A percentile compares a stretch with the other conserved stretches of the same genome.
These are phyloP conservation scores for Geotrichum reessii DNA, from an alignment of 1,139 yeast genomes.

Conservation along the genomic window DNA sequence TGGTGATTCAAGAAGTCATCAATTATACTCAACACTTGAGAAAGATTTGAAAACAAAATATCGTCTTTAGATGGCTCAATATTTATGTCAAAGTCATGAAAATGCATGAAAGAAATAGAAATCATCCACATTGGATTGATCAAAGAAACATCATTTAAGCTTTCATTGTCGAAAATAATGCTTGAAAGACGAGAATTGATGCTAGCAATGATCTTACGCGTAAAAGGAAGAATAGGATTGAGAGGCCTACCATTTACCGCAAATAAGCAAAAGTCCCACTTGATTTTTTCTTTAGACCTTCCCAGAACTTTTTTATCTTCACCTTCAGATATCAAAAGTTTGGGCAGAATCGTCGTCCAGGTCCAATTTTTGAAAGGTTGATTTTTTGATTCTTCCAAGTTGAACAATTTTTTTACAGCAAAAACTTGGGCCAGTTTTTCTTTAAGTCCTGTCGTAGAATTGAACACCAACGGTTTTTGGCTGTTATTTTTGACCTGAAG, in stretches of 20 bases:
- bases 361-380: slow-evolving; percentile 30
- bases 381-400: slow-evolving; percentile 8
- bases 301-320: slow-evolving; percentile 30
- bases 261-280: slow-evolving; percentile 25
- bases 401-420: slow-evolving; percentile 6
- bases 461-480: slow-evolving; percentile 11
- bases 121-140: slow-evolving; percentile 37
- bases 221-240: slow-evolving; percentile 1
- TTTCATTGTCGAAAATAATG: background rate
- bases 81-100: slow-evolving; percentile 37
- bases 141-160: slow-evolving; percentile 20
- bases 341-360: slow-evolving; percentile 32
- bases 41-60: slow-evolving; percentile 32
- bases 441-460: slow-evolving; percentile 15
- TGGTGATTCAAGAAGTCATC: slow-evolving; percentile 17
- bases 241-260: slow-evolving; percentile 19
- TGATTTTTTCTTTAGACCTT: slow-evolving; percentile 17
- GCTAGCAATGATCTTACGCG: slow-evolving; percentile 1
- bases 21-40: slow-evolving; percentile 20
- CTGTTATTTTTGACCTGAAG: slow-evolving; percentile 22
- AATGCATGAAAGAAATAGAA: slow-evolving; percentile 24
- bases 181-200: background rate
- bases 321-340: slow-evolving; percentile 23
- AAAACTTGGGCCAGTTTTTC: slow-evolving; percentile 17
- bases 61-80: slow-evolving; percentile 46